Evolutionary conservation across 2,329 filamentous ascomycete genomes (phyloP), one percentile per base, ranked within the genome.

Genomic region (Ceratocystis ficicola): DNA sequence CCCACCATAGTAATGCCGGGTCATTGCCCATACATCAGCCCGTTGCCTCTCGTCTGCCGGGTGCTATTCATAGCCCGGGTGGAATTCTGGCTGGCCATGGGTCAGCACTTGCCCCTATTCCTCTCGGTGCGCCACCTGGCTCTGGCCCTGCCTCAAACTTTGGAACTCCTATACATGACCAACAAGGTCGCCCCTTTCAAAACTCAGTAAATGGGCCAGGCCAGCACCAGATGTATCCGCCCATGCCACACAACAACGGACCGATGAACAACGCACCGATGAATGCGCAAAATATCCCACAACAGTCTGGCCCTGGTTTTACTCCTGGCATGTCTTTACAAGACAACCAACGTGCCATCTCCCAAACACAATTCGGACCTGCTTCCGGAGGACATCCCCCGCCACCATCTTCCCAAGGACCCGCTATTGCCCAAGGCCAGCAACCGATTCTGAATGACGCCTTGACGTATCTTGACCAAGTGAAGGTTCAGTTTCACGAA

Each of bases 401-500:
- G 3, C 74, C 75, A 65, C 55, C 55, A 1, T 7, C 55, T 32
- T 30, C 52, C 17, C 75, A 76, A 69, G 74, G 76, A 32, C 74
- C 75, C 3, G 74, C 75, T 1, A 74, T 77, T 44, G 73, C 74
- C 1, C 76, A 77, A 62, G 76, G 76, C 44, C 76, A 78, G 68
- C 76, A 78, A 55, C 76, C 76, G 5, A 78, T 78, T 69, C 67
- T 78, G 46, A 85, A 85, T 73, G 79, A 85, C 73, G 94, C 94
- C 41, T 81, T 99, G 57, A 96, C 91, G 72, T 99, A 99, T 73
- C 83, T 99, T 28, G 94, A 99, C 73, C 94, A 97, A 75, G 94
- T 99, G 69, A 99, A 99, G 76, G 92, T 97, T 32, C 92, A 96
- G 73, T 99, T 99, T 71, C 89, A 91, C 68, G 93, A 97, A 69